Evolutionary conservation across 2,329 filamentous ascomycete species (phyloP).

Genomic region (Myotisia sp.): DNA sequence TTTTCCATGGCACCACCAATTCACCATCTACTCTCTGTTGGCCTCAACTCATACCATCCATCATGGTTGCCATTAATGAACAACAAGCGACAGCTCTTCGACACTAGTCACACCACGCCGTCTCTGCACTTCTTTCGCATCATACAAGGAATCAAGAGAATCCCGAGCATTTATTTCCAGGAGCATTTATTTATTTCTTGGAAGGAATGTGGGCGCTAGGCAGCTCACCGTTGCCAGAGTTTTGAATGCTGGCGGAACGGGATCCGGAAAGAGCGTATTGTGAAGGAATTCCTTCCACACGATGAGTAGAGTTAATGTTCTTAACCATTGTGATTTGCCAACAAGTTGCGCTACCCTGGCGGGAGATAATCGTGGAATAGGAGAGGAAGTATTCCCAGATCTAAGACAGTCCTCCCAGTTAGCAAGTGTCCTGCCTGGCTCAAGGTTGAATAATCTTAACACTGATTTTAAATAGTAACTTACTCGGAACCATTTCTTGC

Average conservation of each 20-base stretch:
- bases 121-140: too few relatives aligned
- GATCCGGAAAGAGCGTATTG: slow-evolving; percentile 59
- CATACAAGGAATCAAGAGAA: too few relatives aligned
- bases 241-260: slow-evolving; percentile 34
- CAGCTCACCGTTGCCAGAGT: slow-evolving; percentile 20
- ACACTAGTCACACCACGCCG: too few relatives aligned
- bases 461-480: too few relatives aligned
- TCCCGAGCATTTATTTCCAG: too few relatives aligned
- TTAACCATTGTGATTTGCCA: slow-evolving; percentile 78
- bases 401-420: slow-evolving; percentile 32
- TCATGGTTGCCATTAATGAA: too few relatives aligned
- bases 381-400: slow-evolving; percentile 90
- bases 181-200: too few relatives aligned
- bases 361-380: slow-evolving; percentile 67
- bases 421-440: background rate
- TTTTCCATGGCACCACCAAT: too few relatives aligned
- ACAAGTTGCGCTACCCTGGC: slow-evolving; percentile 72
- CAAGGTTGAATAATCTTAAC: slow-evolving; percentile 5
- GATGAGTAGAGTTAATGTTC: slow-evolving; percentile 78
- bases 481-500: slow-evolving; percentile 87
- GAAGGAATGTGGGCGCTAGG: slow-evolving; percentile 6
- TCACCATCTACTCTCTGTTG: too few relatives aligned
- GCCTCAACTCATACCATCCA: too few relatives aligned
- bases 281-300: slow-evolving; percentile 55
- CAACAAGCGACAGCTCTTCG: too few relatives aligned